phyloP scores from a whole-genome alignment of 257 asterid species.

The Solanum megistacrolobum region DNA sequence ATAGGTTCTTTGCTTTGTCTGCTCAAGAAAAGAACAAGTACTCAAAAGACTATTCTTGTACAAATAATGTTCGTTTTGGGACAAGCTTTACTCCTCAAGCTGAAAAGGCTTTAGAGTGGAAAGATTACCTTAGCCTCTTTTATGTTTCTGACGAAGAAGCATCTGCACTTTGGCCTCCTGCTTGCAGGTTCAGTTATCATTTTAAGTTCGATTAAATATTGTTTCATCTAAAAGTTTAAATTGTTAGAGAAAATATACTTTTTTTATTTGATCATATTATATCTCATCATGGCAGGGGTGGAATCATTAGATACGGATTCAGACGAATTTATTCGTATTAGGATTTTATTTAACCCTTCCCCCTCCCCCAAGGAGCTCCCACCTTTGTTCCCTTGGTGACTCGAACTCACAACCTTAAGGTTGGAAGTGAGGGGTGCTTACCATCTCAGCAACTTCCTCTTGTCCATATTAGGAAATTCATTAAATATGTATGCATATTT shows the following conservation, averaged over 20 bases:
- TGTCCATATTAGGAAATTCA: neutral
- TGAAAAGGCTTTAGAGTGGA: slow-evolving; percentile 47
- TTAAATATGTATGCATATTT: neutral
- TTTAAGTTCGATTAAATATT: neutral
- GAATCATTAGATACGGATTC: neutral
- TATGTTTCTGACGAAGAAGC: slow-evolving; percentile 15
- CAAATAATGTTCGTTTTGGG: slow-evolving; percentile 28
- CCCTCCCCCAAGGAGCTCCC: neutral
- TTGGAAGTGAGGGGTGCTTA: neutral
- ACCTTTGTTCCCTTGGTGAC: neutral
- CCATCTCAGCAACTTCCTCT: neutral
- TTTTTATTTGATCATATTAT: neutral
- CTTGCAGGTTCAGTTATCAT: slow-evolving; percentile 1
- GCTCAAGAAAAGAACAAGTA: slow-evolving; percentile 37
- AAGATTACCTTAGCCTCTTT: slow-evolving; percentile 37
- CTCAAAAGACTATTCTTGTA: slow-evolving; percentile 35
- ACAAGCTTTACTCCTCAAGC: slow-evolving; percentile 34
- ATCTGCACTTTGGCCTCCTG: slow-evolving; percentile 1
- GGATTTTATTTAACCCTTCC: neutral
- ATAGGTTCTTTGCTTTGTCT: slow-evolving; percentile 32
- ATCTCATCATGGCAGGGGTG: neutral
- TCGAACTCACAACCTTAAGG: neutral
- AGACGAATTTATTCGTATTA: neutral
- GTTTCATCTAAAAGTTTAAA: neutral
- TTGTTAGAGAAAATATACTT: neutral